These are phyloP conservation scores for Xylaria arbuscula DNA, from an alignment of 2,329 filamentous ascomycete species.

Conservation along the genomic window DNA sequence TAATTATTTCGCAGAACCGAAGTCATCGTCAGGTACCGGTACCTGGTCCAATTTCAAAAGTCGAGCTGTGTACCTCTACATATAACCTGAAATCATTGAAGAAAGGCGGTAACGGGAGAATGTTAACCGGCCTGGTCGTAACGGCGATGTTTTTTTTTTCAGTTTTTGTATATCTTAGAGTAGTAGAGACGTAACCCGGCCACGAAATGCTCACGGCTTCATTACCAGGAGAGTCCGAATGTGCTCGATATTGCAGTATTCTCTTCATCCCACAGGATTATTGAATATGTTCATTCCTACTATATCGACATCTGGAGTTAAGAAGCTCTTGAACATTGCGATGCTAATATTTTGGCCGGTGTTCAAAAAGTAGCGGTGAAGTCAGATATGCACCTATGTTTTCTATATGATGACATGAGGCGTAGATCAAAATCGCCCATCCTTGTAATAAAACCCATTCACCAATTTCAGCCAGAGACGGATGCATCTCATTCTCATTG, in stretches of 20 bases:
- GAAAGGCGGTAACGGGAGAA: not conserved
- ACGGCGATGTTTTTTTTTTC: not conserved
- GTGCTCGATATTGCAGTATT: not conserved
- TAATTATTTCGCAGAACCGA: not conserved
- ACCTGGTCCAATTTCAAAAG: not conserved
- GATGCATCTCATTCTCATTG: not conserved
- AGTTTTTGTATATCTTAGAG: not conserved
- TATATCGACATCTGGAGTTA: not conserved
- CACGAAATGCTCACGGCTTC: not conserved
- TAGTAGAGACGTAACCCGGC: not conserved
- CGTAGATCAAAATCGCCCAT: not conserved
- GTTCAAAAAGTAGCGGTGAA: not conserved
- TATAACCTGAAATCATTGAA: slow-evolving; percentile 5
- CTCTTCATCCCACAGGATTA: not conserved
- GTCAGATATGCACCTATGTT: not conserved
- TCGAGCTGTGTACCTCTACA: slow-evolving; percentile 24
- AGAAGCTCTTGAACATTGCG: not conserved
- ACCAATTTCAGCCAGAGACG: not conserved
- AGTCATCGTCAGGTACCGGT: slow-evolving; percentile 15
- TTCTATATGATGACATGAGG: not conserved
- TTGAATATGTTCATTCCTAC: not conserved
- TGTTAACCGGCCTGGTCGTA: not conserved
- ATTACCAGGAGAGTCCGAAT: not conserved
- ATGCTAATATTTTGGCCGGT: not conserved
- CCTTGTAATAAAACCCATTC: not conserved